Conservation (phyloP, 1,139 yeast species). For the Pichia sp. region DNA sequence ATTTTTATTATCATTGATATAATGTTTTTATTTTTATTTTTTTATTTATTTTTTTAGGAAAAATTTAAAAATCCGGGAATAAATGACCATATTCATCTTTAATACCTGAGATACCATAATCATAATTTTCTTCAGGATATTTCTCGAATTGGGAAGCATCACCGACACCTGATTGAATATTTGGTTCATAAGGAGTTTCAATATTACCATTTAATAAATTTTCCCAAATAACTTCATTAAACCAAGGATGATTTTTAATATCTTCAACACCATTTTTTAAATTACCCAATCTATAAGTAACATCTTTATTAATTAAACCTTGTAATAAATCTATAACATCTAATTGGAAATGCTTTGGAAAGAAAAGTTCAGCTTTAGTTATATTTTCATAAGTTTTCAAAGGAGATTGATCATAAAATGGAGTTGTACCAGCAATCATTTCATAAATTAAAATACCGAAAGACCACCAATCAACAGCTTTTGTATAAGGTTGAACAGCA, state of each 20-base stretch:
- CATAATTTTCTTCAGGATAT: constrained; percentile 49
- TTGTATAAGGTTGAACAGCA: constrained; percentile 54
- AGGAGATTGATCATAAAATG: constrained; percentile 54
- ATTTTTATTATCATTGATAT: too few species aligned
- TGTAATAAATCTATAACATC: constrained; percentile 46
- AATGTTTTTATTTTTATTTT: too few species aligned
- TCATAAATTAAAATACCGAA: constrained; percentile 53
- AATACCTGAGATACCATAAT: constrained; percentile 41
- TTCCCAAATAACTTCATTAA: constrained; percentile 55
- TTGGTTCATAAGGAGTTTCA: constrained; percentile 60
- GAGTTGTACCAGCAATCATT: constrained; percentile 58
- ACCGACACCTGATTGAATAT: constrained; percentile 55
- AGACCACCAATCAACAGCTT: constrained; percentile 62
- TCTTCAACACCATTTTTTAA: constrained; percentile 52
- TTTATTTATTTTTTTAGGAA: too few species aligned
- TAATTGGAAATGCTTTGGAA: constrained; percentile 43
- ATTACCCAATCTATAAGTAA: constrained; percentile 50
- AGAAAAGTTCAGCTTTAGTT: constrained; percentile 44
- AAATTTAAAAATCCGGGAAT: constrained; percentile 41
- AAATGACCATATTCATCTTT: constrained; percentile 44
- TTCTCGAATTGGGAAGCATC: constrained; percentile 56
- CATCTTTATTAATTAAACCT: constrained; percentile 47
- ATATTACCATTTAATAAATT: constrained; percentile 49
- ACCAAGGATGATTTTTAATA: constrained; percentile 52
- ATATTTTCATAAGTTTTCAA: constrained; percentile 58